phyloP scores from a whole-genome alignment of 1,139 yeast species.

The Sugiyamaella paludigena region DNA sequence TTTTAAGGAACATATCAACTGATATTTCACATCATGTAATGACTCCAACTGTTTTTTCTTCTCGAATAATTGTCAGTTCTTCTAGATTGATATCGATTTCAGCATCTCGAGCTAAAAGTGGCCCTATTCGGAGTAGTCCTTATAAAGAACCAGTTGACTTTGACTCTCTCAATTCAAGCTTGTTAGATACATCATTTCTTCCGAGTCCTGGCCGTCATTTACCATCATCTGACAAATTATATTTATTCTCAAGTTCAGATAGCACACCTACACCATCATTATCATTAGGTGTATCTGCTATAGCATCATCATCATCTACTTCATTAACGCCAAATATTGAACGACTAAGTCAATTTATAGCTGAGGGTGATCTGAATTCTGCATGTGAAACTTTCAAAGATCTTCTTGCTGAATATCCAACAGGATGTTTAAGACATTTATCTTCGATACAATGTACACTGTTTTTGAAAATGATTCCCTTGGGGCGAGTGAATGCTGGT shows the following conservation, averaged over 20 bases:
- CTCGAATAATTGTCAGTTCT: neutral
- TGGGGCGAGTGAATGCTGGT: conserved; percentile 6
- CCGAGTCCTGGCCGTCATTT: neutral
- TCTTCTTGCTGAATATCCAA: conserved; percentile 7
- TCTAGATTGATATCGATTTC: conserved; percentile 2
- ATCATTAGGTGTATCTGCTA: conserved; percentile 2
- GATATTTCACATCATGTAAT: no score
- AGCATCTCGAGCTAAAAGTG: neutral
- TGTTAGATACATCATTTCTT: conserved; percentile 1
- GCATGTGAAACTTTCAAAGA: conserved; percentile 8
- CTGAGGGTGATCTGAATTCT: conserved; percentile 5
- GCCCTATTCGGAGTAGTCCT: conserved; percentile 1
- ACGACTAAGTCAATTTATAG: conserved; percentile 10
- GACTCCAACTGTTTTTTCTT: no score
- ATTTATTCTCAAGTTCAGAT: neutral
- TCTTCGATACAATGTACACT: conserved; percentile 7
- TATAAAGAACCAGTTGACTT: conserved; percentile 10
- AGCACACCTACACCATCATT: neutral
- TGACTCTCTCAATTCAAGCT: conserved; percentile 1
- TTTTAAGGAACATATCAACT: no score
- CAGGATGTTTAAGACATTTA: conserved; percentile 6
- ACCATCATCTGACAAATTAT: conserved; percentile 2
- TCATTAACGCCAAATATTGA: conserved; percentile 7
- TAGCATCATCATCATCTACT: neutral
- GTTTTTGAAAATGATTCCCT: conserved; percentile 6